Percentiles rank a stretch among this genome's conserved stretches.
These are phyloP conservation scores for Candida methanosorbosa DNA, from an alignment of 805 yeast genomes.

Conservation along the genomic window DNA sequence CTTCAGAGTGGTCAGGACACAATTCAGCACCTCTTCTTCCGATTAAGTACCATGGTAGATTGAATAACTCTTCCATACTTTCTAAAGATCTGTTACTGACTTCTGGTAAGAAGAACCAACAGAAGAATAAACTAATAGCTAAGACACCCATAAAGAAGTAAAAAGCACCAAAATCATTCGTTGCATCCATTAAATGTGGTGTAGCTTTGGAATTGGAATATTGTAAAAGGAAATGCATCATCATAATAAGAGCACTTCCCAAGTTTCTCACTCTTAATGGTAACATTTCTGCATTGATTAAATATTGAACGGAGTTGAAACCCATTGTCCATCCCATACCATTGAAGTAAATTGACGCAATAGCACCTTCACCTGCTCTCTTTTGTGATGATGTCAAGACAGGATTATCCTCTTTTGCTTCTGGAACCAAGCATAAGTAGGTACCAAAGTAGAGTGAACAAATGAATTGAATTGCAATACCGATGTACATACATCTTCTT, in stretches of 20 bases:
- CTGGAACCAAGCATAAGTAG: conserved; percentile 36
- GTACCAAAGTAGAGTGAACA: conserved; percentile 38
- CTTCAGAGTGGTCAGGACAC: conserved; percentile 34
- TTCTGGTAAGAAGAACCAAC: conserved; percentile 44
- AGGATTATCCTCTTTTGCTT: conserved; percentile 25
- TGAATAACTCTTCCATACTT: conserved; percentile 42
- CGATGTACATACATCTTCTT: conserved; percentile 38
- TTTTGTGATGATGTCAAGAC: conserved; percentile 24
- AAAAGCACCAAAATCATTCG: conserved; percentile 43
- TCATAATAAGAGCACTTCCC: conserved; percentile 45
- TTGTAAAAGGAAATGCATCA: conserved; percentile 47
- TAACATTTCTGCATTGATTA: conserved; percentile 46
- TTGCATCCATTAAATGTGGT: conserved; percentile 38
- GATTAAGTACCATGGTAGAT: conserved; percentile 47
- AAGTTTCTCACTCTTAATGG: conserved; percentile 41
- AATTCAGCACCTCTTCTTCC: conserved; percentile 46
- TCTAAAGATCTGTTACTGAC: conserved; percentile 42
- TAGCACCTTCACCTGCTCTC: conserved; percentile 36
- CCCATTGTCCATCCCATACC: conserved; percentile 57
- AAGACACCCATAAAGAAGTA: conserved; percentile 39
- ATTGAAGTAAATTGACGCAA: conserved; percentile 39
- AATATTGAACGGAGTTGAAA: conserved; percentile 47
- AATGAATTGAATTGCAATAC: conserved; percentile 34
- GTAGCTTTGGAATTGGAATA: conserved; percentile 49
- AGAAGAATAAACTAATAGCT: conserved; percentile 32